Evolutionary conservation across 1,284 basidiomycete species (phyloP).

Genomic region (Dichomitus squalens): DNA sequence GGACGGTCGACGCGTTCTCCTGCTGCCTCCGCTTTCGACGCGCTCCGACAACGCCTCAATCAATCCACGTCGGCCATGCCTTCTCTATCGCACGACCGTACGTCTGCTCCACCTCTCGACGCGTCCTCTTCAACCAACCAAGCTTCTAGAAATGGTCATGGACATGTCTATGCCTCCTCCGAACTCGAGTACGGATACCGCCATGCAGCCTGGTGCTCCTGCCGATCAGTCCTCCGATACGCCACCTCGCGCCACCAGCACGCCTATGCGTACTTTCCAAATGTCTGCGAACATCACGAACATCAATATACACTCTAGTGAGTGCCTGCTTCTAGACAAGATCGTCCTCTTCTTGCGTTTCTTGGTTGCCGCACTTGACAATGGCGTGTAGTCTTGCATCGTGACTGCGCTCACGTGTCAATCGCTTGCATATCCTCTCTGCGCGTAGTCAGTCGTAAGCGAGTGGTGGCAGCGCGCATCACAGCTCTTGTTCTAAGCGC

Average conservation of each 20-base stretch:
- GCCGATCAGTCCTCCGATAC: slow-evolving; percentile 42
- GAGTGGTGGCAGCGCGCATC: no score
- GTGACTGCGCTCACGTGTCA: no score
- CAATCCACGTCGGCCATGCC: slow-evolving; percentile 23
- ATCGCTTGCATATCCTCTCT: no score
- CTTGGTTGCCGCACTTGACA: no score
- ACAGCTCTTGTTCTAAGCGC: no score
- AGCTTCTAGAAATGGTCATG: slow-evolving; percentile 29
- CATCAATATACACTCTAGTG: slow-evolving; percentile 60
- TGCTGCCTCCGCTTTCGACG: slow-evolving; percentile 32
- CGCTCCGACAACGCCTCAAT: slow-evolving; percentile 31
- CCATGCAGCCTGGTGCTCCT: slow-evolving; percentile 33
- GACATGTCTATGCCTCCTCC: slow-evolving; percentile 33
- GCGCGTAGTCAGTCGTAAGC: no score
- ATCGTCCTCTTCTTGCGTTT: no score
- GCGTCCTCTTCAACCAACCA: not conserved
- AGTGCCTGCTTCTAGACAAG: slow-evolving; percentile 29
- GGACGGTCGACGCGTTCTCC: slow-evolving; percentile 26
- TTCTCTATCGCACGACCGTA: slow-evolving; percentile 28
- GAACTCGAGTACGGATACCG: slow-evolving; percentile 42
- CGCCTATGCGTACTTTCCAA: slow-evolving; percentile 58
- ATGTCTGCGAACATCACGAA: slow-evolving; percentile 58
- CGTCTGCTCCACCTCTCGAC: slow-evolving; percentile 5
- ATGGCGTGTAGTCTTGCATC: no score
- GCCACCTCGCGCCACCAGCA: slow-evolving; percentile 52